Evolutionary conservation across 2,329 filamentous ascomycete species (phyloP).

Genomic region (Fusarium lyarnte): DNA sequence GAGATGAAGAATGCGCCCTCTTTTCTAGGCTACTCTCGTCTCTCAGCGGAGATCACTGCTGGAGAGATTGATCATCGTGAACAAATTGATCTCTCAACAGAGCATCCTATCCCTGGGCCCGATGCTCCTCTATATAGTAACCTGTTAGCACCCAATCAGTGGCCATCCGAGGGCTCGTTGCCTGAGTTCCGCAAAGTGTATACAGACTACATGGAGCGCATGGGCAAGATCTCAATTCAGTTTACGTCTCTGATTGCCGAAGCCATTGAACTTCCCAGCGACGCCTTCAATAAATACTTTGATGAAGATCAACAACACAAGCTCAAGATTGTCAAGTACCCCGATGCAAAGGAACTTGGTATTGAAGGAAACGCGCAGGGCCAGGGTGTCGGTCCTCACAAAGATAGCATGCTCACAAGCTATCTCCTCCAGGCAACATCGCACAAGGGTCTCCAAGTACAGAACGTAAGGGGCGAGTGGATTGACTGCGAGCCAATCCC

Average conservation of each 20-base stretch:
- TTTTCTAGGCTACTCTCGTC: constrained; percentile 75
- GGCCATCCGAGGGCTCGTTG: constrained; percentile 72
- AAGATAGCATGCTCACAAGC: constrained; percentile 84
- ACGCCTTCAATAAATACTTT: constrained; percentile 83
- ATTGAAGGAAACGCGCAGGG: constrained; percentile 54
- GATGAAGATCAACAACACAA: constrained; percentile 82
- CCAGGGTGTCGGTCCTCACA: constrained; percentile 80
- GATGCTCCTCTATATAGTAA: constrained; percentile 77
- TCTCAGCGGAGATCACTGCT: constrained; percentile 77
- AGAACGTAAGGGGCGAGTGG: constrained; percentile 82
- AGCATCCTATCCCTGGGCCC: constrained; percentile 72
- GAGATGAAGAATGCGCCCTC: constrained; percentile 79
- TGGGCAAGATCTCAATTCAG: constrained; percentile 75
- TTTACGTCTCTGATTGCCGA: constrained; percentile 87
- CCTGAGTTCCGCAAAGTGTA: constrained; percentile 75
- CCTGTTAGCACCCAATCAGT: constrained; percentile 81
- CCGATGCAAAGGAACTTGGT: constrained; percentile 72
- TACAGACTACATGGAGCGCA: constrained; percentile 78
- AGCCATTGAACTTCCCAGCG: constrained; percentile 75
- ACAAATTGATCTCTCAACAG: constrained; percentile 86
- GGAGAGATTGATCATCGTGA: constrained; percentile 82
- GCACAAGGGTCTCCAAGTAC: constrained; percentile 83
- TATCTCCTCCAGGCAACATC: constrained; percentile 82
- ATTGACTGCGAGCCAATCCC: constrained; percentile 81
- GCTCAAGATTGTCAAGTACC: constrained; percentile 89